Evolutionary conservation across 2,329 filamentous ascomycete species (phyloP), one percentile per base, ranked within the genome.

Genomic region (Zarea fungicola): DNA sequence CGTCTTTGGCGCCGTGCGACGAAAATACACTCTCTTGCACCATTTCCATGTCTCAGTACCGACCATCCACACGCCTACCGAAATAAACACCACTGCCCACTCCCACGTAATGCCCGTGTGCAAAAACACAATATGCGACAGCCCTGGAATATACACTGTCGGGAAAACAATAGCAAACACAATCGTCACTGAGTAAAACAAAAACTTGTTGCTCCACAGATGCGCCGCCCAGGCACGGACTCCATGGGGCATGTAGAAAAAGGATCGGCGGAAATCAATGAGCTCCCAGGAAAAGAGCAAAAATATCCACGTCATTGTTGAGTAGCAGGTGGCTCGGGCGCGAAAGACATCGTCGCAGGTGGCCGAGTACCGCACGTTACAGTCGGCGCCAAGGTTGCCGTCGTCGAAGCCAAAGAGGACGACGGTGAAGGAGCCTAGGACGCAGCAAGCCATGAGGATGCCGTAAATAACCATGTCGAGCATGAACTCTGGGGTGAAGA

Each of bases 271-370:
- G 60, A 80, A 73, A 56, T 85, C 74, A 47, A 84, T 74, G 64
- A 85, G 79, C 58, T 86, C 81, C 84, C 84, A 87, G 1, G 83
- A 83, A 32, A 85, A 74, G 67, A 87, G 79, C 9, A 86, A 71
- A 5, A 83, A 81, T 52, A 79, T 80, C 82, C 83, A 87, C 3
- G 81, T 85, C 58, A 87, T 73, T 54, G 75, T 80, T 8, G 80
- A 80, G 58, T 85, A 87, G 34, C 76, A 80, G 2, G 83, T 85
- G 1, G 82, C 80, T 5, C 84, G 78, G 1, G 83, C 83, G 5
- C 76, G 75, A 68, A 83, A 85, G 10, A 84, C 78, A 0, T 70
- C 69, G 32, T 79, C 73, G 60, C 81, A 85, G 3, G 65, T 62
- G 2, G 65, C 52, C 6, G 65, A 71, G 61, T 78, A 79, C 9